phyloP scores from a whole-genome alignment of 164 flowering plant genomes.

The Cinnamomum chago region DNA sequence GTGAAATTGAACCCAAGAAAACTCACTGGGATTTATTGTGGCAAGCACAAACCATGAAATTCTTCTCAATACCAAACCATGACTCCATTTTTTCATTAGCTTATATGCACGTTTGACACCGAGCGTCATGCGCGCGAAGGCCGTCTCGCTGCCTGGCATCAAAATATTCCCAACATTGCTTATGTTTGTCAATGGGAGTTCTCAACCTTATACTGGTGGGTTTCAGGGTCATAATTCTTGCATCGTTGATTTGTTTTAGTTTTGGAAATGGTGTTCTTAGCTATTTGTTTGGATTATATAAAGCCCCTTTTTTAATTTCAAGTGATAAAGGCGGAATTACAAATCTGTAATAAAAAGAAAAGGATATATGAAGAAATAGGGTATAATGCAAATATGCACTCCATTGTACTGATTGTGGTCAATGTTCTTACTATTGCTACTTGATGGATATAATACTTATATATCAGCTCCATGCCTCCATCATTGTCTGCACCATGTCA shows the following conservation, averaged over 20 bases:
- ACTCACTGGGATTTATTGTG: too few relatives aligned
- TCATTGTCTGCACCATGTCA: not conserved
- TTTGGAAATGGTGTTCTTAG: not conserved
- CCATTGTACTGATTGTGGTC: not conserved
- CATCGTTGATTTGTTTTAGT: not conserved
- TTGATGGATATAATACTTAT: not conserved
- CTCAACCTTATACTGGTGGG: conserved; percentile 74
- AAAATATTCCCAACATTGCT: conserved; percentile 89
- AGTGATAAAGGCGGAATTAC: not conserved
- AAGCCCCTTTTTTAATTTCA: not conserved
- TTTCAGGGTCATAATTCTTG: conserved; percentile 49
- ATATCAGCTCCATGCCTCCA: not conserved
- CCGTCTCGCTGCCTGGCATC: conserved; percentile 59
- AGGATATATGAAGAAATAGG: not conserved
- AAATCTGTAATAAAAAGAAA: not conserved
- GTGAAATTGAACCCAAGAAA: too few relatives aligned
- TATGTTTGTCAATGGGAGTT: conserved; percentile 72
- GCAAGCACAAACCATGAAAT: too few relatives aligned
- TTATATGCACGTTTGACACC: conserved; percentile 51
- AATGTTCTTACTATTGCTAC: not conserved
- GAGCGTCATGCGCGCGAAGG: conserved; percentile 56
- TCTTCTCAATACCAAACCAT: too few relatives aligned
- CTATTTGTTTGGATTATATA: too few relatives aligned
- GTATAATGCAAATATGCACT: not conserved
- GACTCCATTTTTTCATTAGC: too few relatives aligned